Percentiles rank a stretch among this genome's conserved stretches.
These are phyloP conservation scores for Fistulina hepatica DNA, from an alignment of 1,284 basidiomycete species.

Conservation along the genomic window DNA sequence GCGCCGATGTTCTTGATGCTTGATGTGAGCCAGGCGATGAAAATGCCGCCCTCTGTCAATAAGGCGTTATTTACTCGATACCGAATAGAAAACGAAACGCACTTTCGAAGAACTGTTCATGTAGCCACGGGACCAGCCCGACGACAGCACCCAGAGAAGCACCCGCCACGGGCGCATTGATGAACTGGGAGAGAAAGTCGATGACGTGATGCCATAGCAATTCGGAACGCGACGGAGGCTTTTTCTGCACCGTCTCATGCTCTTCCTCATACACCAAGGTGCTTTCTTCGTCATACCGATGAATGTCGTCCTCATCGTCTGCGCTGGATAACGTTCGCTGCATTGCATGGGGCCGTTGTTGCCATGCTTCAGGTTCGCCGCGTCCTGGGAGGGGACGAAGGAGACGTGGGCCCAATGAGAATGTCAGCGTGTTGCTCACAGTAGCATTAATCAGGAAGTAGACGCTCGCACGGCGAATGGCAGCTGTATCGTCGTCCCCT, in stretches of 20 bases:
- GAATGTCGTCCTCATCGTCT: background rate
- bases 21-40: slow-evolving; percentile 13
- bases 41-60: slow-evolving; percentile 8
- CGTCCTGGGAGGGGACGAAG: slow-evolving; percentile 1
- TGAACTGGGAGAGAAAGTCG: background rate
- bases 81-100: background rate
- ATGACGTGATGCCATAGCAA: background rate
- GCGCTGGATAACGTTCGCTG: slow-evolving; percentile 9
- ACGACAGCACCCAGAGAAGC: background rate
- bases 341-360: slow-evolving; percentile 5
- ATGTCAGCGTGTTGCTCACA: slow-evolving; percentile 12
- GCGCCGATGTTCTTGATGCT: slow-evolving; percentile 12
- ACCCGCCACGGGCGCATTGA: background rate
- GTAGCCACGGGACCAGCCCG: background rate
- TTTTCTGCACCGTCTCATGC: too few relatives aligned
- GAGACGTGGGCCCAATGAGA: slow-evolving; percentile 12
- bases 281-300: too few relatives aligned
- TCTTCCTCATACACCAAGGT: too few relatives aligned
- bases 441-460: slow-evolving; percentile 16
- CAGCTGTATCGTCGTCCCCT: slow-evolving; percentile 2
- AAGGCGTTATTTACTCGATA: background rate
- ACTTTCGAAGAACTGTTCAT: background rate
- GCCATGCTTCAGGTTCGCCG: background rate
- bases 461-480: slow-evolving; percentile 10
- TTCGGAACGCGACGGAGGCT: too few relatives aligned